phyloP scores from a whole-genome alignment of 2,329 filamentous ascomycete genomes.

The Hirsutella thompsonii region DNA sequence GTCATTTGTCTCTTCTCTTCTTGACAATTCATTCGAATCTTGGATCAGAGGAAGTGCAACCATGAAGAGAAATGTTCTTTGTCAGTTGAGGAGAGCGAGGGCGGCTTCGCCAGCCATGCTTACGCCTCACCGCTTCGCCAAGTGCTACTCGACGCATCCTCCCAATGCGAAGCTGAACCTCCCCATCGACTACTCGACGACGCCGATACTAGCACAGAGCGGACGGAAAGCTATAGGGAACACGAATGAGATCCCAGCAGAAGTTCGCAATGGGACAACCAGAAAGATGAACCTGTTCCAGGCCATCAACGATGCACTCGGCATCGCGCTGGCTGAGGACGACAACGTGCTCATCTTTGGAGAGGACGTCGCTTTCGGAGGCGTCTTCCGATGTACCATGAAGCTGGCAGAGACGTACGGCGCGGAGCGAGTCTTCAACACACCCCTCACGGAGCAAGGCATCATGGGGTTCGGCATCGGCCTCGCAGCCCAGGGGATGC shows the following conservation, averaged over 20 bases:
- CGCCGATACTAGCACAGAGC: constrained; percentile 68
- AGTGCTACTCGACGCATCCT: constrained; percentile 41
- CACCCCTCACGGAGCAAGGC: constrained; percentile 84
- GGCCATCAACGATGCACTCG: constrained; percentile 80
- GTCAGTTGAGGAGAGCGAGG: neutral
- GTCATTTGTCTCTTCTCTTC: constrained; percentile 2
- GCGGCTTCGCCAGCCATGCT: neutral
- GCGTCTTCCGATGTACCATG: constrained; percentile 91
- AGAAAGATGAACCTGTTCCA: constrained; percentile 91
- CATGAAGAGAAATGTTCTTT: constrained; percentile 5
- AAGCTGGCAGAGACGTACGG: constrained; percentile 82
- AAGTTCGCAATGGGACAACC: constrained; percentile 55
- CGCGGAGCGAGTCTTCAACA: constrained; percentile 86
- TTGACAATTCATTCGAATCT: neutral
- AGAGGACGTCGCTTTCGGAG: constrained; percentile 93
- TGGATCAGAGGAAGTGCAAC: constrained; percentile 4
- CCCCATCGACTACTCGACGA: constrained; percentile 76
- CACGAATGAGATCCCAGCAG: constrained; percentile 56
- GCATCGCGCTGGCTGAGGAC: constrained; percentile 69
- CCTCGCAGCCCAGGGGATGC: constrained; percentile 80
- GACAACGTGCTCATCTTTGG: constrained; percentile 86
- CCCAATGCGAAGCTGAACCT: constrained; percentile 62
- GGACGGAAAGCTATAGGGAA: constrained; percentile 53
- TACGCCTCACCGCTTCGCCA: constrained; percentile 6
- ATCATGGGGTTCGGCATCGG: constrained; percentile 92